phyloP scores from a whole-genome alignment of 2,329 filamentous ascomycete genomes.

The Westerdykella sp. region DNA sequence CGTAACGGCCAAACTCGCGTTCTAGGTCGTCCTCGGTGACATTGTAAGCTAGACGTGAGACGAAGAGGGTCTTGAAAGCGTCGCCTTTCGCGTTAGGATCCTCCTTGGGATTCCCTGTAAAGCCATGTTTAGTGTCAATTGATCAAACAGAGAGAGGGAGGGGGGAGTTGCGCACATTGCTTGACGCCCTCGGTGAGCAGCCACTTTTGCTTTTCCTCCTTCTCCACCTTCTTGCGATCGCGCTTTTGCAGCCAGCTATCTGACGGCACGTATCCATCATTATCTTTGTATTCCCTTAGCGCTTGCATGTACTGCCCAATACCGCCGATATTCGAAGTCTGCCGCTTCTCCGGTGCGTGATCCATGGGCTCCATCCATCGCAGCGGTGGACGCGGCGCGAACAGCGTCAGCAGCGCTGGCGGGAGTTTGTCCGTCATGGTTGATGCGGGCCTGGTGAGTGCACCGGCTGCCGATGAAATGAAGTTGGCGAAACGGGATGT shows the following conservation, averaged over 20 bases:
- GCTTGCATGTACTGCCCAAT: conserved; percentile 69
- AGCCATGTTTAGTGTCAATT: conserved; percentile 4
- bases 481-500: conserved; percentile 3
- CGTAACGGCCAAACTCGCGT: conserved; percentile 87
- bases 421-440: conserved; percentile 95
- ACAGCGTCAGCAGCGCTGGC: conserved; percentile 84
- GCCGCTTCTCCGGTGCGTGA: conserved; percentile 73
- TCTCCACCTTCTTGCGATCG: conserved; percentile 77
- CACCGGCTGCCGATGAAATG: conserved; percentile 16
- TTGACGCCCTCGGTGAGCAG: conserved; percentile 58
- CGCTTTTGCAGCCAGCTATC: conserved; percentile 90
- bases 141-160: neutral
- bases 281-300: conserved; percentile 70
- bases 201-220: conserved; percentile 61
- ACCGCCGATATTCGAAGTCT: conserved; percentile 65
- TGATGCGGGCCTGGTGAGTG: conserved; percentile 6
- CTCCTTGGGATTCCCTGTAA: conserved; percentile 68
- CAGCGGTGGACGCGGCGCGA: conserved; percentile 86
- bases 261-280: conserved; percentile 69
- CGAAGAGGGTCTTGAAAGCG: conserved; percentile 90
- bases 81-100: conserved; percentile 89
- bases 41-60: conserved; percentile 83
- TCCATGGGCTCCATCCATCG: conserved; percentile 83
- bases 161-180: conserved; percentile 49
- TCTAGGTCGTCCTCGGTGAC: conserved; percentile 85